A percentile compares a stretch with the other conserved stretches of the same genome.
These are phyloP conservation scores for Pinguiococcus pyrenoidosus DNA, from an alignment of 108 stramenopile species.

Conservation along the genomic window DNA sequence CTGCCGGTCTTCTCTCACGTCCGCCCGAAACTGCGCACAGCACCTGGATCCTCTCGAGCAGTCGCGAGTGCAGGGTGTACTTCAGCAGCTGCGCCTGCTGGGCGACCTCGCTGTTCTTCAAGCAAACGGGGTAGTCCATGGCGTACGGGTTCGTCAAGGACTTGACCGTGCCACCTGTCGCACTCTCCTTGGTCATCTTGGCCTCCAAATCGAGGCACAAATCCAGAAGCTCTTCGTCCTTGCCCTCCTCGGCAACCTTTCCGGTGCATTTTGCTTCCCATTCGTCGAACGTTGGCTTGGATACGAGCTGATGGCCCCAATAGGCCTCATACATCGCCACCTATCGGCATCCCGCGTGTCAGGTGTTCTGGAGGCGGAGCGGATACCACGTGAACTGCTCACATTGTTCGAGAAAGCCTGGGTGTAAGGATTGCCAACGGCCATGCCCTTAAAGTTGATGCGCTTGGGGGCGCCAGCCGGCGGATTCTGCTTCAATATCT, in stretches of 20 bases:
- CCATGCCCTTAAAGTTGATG: conserved; percentile 22
- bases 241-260: background rate
- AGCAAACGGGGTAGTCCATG: conserved; percentile 55
- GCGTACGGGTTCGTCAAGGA: conserved; percentile 64
- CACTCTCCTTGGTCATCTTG: conserved; percentile 22
- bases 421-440: conserved; percentile 42
- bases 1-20: too few species aligned
- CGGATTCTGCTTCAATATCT: background rate
- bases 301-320: conserved; percentile 47
- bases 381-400: background rate
- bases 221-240: background rate
- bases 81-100: too few species aligned
- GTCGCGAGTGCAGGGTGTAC: too few species aligned
- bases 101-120: conserved; percentile 1
- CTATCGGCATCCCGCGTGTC: too few species aligned
- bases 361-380: too few species aligned
- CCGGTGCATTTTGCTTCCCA: conserved; percentile 1
- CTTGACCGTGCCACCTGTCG: background rate
- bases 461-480: background rate
- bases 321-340: conserved; percentile 40
- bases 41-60: too few species aligned
- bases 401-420: conserved; percentile 22
- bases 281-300: conserved; percentile 34
- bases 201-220: conserved; percentile 20
- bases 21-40: too few species aligned